phyloP scores from a whole-genome alignment of 768 basidiomycete species.

The Pulveroboletus sp. region DNA sequence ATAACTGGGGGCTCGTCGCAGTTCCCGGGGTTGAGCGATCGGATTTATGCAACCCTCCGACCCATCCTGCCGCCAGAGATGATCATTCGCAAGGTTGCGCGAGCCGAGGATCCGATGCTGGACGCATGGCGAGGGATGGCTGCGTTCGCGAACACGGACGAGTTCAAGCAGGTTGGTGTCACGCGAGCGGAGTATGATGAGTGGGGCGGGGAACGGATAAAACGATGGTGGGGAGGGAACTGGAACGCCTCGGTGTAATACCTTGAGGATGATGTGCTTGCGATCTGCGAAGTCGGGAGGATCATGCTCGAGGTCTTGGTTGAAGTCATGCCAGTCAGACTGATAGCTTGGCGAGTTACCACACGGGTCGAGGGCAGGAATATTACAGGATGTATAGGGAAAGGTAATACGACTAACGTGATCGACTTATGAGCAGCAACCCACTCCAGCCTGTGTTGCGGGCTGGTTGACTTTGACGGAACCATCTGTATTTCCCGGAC shows the following conservation, averaged over 20 bases:
- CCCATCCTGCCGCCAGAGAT: slow-evolving; percentile 85
- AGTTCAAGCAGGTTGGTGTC: slow-evolving; percentile 53
- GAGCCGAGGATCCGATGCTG: slow-evolving; percentile 59
- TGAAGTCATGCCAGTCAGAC: background rate
- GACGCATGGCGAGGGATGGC: slow-evolving; percentile 97
- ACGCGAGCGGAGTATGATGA: slow-evolving; percentile 86
- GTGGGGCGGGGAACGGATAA: slow-evolving; percentile 81
- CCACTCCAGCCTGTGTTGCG: slow-evolving; percentile 37
- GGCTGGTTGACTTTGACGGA: slow-evolving; percentile 68
- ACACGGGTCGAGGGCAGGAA: slow-evolving; percentile 9
- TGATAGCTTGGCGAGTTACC: slow-evolving; percentile 1
- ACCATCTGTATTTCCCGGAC: slow-evolving; percentile 43
- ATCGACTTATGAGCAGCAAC: slow-evolving; percentile 48
- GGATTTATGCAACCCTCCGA: slow-evolving; percentile 70
- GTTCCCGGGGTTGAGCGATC: slow-evolving; percentile 62
- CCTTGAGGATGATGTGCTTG: background rate
- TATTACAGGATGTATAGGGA: slow-evolving; percentile 19
- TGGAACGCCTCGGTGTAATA: slow-evolving; percentile 48
- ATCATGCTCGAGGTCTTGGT: background rate
- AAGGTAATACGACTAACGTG: slow-evolving; percentile 10
- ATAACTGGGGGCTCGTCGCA: slow-evolving; percentile 80
- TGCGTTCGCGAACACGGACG: slow-evolving; percentile 55
- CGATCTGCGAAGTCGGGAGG: background rate
- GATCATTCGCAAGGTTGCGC: slow-evolving; percentile 51
- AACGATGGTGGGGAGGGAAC: slow-evolving; percentile 91